Evolutionary conservation across 495 filamentous ascomycete genomes (phyloP), one percentile per base, ranked within the genome.

Genomic region (Tuber aestivum): DNA sequence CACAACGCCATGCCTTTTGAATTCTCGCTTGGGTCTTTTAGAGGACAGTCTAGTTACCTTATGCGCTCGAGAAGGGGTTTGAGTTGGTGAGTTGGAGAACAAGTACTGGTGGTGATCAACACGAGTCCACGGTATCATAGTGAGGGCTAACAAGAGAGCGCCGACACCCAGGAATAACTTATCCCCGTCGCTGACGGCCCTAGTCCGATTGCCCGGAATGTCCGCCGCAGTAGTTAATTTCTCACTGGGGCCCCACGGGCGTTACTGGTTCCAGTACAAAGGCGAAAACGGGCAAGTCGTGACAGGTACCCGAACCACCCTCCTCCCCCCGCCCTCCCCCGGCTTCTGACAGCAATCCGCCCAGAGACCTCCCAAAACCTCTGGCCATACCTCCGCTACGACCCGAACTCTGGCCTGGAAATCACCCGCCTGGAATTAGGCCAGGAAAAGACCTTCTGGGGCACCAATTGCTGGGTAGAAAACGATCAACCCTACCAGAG

Each of bases 191-290:
- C 40, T 78, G 18, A 37, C 68, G 45, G 42, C 75, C 10, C 40
- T 78, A 18, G 77, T 78, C 45, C 56, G 61, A 10, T 73, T 78
- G 48, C 75, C 61, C 27, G 70, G 73, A 73, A 78, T 78, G 65
- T 75, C 75, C 38, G 40, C 70, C 20, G 75, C 77, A 44, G 75
- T 77, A 14, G 38, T 73, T 14, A 78, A 78, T 73, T 77, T 77
- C 50, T 44, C 75, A 45, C 42, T 78, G 27, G 76, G 76, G 3
- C 71, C 77, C 6, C 76, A 78, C 23, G 75, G 75, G 5, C 77
- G 70, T 45, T 78, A 78, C 40, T 78, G 75, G 77, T 70, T 78
- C 32, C 77, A 78, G 77, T 77, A 78, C 9, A 41, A 72, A 23
- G 77, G 75, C 18, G 75, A 78, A 70, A 78, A 35, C 21, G 70